A percentile compares a stretch with the other conserved stretches of the same genome.
These are phyloP conservation scores for Eucalyptus brandiana DNA, from an alignment of 345 rosid species.

Conservation along the genomic window DNA sequence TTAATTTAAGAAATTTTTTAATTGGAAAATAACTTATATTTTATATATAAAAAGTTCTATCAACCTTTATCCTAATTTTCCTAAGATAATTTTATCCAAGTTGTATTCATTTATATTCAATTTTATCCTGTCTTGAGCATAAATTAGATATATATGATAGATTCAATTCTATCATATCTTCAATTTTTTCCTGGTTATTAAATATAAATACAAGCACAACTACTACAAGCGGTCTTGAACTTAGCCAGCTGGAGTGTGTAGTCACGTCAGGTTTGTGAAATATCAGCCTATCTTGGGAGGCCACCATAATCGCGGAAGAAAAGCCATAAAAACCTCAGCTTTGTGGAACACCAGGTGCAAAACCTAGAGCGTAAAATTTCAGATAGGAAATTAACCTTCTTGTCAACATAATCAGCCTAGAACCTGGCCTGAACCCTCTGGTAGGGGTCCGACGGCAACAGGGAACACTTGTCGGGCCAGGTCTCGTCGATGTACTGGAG, in stretches of 20 bases:
- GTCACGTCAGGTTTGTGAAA: background rate
- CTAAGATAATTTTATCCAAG: too few relatives aligned
- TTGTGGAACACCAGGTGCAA: background rate
- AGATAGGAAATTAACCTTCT: background rate
- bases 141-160: too few relatives aligned
- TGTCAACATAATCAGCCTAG: slow-evolving; percentile 2
- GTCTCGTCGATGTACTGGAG: slow-evolving; percentile 5
- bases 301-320: background rate
- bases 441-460: slow-evolving; percentile 4
- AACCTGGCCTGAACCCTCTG: background rate
- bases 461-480: background rate
- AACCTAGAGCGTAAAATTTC: background rate
- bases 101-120: too few relatives aligned
- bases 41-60: too few relatives aligned
- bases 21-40: too few relatives aligned
- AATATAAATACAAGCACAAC: background rate
- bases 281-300: background rate
- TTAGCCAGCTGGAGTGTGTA: background rate
- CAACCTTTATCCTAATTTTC: too few relatives aligned
- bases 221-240: background rate
- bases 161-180: too few relatives aligned
- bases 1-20: too few relatives aligned
- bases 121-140: too few relatives aligned
- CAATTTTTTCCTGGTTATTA: too few relatives aligned
- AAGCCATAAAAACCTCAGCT: background rate